Base-by-base conservation (phyloP, 208 protist genomes). In the Crithidia mellificae region DNA sequence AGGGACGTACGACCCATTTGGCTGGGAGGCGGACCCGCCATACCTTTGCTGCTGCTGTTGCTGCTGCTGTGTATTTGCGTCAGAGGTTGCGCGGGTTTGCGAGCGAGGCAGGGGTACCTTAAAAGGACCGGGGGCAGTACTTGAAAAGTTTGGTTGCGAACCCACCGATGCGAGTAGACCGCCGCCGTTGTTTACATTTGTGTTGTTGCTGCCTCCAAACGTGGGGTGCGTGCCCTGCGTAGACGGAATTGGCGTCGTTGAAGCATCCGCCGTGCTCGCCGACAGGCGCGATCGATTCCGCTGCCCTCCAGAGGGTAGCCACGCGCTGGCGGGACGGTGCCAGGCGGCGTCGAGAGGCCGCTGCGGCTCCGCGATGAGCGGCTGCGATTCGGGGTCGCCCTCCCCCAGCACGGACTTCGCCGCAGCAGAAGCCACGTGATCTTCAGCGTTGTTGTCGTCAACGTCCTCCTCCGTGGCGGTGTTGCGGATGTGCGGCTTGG, bases 351-450 rank as follows among this genome's bases (percentile, higher is more conserved):
- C 30, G 7, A n/a, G 20, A 6, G 71, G 54, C 2, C 41, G 72
- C 32, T 63, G 68, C 6, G 76, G 77, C 22, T 76, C 71, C n/a
- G 14, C 24, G 53, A 82, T 70, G 39, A 82, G 65, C 17, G 77
- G 70, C 67, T 82, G 77, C 38, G 77, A 82, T 29, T 77, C 59
- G 2, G 70, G 70, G 30, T 77, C 52, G 43, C 64, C 64, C 1
- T 58, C 65, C 59, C 55, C 65, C 15, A 74, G 63, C 27, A 78
- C 51, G 2, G 67, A 76, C 44, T 53, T 44, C 38, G 8, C 25
- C 1, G 50, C 24, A 20, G 27, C 9, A 22, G 50, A 7, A 7
- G 2, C 29, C 3, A 5, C 17, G 14, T 5, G n/a, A n/a, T n/a
- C n/a, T n/a, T n/a, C n/a, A n/a, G 8, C 41, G 8, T 6, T 38